phyloP scores from a whole-genome alignment of 2,329 filamentous ascomycete species.

The Aphanoascus verrucosus region DNA sequence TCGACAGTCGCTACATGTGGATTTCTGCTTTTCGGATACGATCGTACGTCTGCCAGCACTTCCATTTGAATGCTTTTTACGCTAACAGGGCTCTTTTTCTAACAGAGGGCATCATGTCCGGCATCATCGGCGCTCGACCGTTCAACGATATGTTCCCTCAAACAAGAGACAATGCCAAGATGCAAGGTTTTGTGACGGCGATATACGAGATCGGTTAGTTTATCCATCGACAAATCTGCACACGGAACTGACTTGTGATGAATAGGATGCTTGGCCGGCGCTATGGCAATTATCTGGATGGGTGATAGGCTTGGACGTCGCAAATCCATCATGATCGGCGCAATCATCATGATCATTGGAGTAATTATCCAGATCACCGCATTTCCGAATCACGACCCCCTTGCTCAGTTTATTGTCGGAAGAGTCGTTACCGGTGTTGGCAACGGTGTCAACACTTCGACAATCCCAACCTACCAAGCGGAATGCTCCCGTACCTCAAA shows the following conservation, averaged over 20 bases:
- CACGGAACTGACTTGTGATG: not conserved
- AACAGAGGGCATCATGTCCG: slow-evolving; percentile 21
- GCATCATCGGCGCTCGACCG: slow-evolving; percentile 18
- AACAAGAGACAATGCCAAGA: slow-evolving; percentile 26
- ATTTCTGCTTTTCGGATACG: slow-evolving; percentile 48
- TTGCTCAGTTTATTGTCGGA: slow-evolving; percentile 40
- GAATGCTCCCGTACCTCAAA: slow-evolving; percentile 42
- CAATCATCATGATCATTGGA: slow-evolving; percentile 36
- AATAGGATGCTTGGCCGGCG: slow-evolving; percentile 23
- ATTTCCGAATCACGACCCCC: slow-evolving; percentile 25
- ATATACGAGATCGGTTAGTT: slow-evolving; percentile 37
- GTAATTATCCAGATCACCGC: slow-evolving; percentile 18
- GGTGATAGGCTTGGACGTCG: slow-evolving; percentile 23
- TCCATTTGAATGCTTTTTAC: not conserved
- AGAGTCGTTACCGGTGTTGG: slow-evolving; percentile 40
- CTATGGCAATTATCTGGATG: slow-evolving; percentile 20
- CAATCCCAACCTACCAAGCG: slow-evolving; percentile 40
- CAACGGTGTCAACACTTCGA: slow-evolving; percentile 43
- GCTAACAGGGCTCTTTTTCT: not conserved
- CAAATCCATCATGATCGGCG: slow-evolving; percentile 43
- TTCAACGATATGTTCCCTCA: slow-evolving; percentile 19
- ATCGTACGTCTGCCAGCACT: slow-evolving; percentile 27
- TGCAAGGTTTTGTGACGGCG: slow-evolving; percentile 41
- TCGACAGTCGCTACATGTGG: slow-evolving; percentile 52
- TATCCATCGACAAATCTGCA: slow-evolving; percentile 19